phyloP scores from a whole-genome alignment of 225 moss, liverwort and hornwort species.

The Sphagnum tenellum region DNA sequence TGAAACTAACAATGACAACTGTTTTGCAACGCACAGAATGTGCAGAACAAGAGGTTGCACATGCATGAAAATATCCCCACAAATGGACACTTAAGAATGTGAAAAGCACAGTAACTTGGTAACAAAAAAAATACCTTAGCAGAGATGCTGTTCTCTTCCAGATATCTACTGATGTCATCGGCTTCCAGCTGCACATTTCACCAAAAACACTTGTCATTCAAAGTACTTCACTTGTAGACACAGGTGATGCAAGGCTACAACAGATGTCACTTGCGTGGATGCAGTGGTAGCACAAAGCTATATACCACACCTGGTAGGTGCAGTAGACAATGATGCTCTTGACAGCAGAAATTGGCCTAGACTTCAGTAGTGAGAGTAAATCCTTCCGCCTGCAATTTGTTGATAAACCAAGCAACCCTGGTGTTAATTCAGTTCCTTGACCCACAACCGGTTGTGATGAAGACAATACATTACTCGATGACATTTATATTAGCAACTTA shows the following conservation, averaged over 20 bases:
- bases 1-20: neutral
- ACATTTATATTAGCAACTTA: too few species aligned
- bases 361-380: conserved; percentile 61
- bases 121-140: conserved; percentile 45
- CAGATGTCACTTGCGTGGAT: too few species aligned
- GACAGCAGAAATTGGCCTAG: conserved; percentile 53
- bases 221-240: too few species aligned
- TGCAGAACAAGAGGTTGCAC: neutral
- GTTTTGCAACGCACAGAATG: neutral
- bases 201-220: too few species aligned
- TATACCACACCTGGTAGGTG: conserved; percentile 61
- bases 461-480: too few species aligned
- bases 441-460: too few species aligned
- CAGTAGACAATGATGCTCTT: conserved; percentile 88
- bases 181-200: conserved; percentile 57
- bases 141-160: conserved; percentile 70
- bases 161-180: conserved; percentile 58
- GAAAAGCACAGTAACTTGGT: neutral
- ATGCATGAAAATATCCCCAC: neutral
- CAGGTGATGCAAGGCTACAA: too few species aligned
- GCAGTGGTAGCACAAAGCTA: too few species aligned
- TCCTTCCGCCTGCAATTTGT: conserved; percentile 39
- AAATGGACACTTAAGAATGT: too few species aligned
- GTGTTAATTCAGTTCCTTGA: too few species aligned
- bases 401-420: too few species aligned